These are phyloP conservation scores for Penicillium malachiteum DNA, from an alignment of 495 filamentous ascomycete species.

Conservation along the genomic window DNA sequence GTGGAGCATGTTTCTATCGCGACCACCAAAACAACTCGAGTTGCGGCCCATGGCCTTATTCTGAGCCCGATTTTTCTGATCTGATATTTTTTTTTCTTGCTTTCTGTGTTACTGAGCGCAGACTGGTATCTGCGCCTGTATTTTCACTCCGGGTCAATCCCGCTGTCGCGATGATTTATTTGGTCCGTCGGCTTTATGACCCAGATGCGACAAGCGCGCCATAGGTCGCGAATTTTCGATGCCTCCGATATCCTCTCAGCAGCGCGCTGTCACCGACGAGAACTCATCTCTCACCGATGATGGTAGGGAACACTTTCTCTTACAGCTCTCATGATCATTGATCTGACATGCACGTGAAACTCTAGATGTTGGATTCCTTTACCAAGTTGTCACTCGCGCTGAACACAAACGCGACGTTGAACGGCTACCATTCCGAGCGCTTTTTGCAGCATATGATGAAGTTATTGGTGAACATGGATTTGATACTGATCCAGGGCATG, in stretches of 20 bases:
- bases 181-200: slow-evolving; percentile 49
- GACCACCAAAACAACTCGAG: slow-evolving; percentile 30
- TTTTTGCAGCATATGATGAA: slow-evolving; percentile 77
- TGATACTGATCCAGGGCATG: slow-evolving; percentile 67
- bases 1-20: slow-evolving; percentile 29
- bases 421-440: slow-evolving; percentile 68
- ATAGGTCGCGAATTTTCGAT: slow-evolving; percentile 57
- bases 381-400: slow-evolving; percentile 71
- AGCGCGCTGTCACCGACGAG: slow-evolving; percentile 50
- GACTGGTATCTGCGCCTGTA: slow-evolving; percentile 20
- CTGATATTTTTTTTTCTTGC: slow-evolving; percentile 5
- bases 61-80: slow-evolving; percentile 1
- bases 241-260: slow-evolving; percentile 55
- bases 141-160: slow-evolving; percentile 2
- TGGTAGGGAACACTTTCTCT: slow-evolving; percentile 38
- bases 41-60: neutral
- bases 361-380: slow-evolving; percentile 74
- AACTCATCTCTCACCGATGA: slow-evolving; percentile 59
- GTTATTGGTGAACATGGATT: slow-evolving; percentile 65
- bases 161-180: slow-evolving; percentile 45
- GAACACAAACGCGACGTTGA: slow-evolving; percentile 63
- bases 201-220: slow-evolving; percentile 51
- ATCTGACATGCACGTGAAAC: slow-evolving; percentile 11
- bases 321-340: neutral
- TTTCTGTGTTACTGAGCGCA: slow-evolving; percentile 9